phyloP scores from a whole-genome alignment of 345 rosid genomes.

The Turritis glabra region DNA sequence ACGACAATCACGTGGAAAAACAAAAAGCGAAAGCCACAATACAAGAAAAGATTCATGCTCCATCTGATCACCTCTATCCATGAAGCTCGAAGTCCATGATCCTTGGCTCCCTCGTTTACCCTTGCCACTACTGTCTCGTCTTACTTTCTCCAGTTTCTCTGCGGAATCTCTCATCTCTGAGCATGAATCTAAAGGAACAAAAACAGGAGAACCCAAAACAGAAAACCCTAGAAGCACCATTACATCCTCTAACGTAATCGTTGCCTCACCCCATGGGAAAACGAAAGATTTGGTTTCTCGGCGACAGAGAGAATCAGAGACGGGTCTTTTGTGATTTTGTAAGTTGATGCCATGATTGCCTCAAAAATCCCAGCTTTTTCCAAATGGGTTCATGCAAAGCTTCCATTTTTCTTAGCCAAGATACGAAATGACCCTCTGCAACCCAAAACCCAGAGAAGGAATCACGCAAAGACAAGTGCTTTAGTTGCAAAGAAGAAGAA shows the following conservation, averaged over 20 bases:
- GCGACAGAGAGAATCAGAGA: not conserved
- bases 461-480: not conserved
- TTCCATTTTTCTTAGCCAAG: not conserved
- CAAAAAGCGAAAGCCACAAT: not conserved
- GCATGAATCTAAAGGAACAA: not conserved
- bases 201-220: not conserved
- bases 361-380: not conserved
- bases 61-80: not conserved
- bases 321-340: not conserved
- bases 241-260: not conserved
- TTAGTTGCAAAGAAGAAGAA: not conserved
- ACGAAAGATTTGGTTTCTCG: not conserved
- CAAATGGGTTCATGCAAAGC: not conserved
- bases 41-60: slow-evolving; percentile 5
- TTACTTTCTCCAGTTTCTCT: not conserved
- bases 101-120: not conserved
- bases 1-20: not conserved
- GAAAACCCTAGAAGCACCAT: not conserved
- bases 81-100: not conserved
- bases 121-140: not conserved
- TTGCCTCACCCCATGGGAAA: not conserved
- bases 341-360: not conserved
- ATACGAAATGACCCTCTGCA: not conserved
- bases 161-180: not conserved
- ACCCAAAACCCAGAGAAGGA: not conserved